phyloP scores from a whole-genome alignment of 2,329 filamentous ascomycete species.

The Magnaporthiopsis rhizophila region DNA sequence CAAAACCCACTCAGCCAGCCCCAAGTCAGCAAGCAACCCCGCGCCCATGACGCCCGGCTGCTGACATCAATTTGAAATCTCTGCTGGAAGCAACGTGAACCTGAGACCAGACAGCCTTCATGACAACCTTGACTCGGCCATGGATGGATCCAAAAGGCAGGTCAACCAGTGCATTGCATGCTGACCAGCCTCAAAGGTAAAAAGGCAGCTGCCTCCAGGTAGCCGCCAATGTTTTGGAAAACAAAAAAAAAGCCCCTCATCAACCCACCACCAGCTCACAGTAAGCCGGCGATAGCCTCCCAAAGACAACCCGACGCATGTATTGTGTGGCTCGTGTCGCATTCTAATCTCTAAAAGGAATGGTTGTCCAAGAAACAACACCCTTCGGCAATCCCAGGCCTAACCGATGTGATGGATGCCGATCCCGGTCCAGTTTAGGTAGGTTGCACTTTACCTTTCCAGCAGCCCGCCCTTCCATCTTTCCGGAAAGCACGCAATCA shows the following conservation, averaged over 20 bases:
- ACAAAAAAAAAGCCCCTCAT: neutral
- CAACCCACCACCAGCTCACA: neutral
- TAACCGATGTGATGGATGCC: neutral
- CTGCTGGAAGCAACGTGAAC: too few species aligned
- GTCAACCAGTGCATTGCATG: neutral
- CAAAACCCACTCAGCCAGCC: neutral
- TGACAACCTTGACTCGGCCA: neutral
- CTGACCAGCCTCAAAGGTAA: neutral
- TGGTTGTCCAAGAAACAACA: neutral
- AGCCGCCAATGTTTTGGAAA: neutral
- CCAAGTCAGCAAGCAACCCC: neutral
- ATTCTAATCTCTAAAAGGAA: neutral
- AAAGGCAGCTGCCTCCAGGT: neutral
- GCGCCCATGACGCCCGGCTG: too few species aligned
- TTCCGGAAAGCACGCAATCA: too few species aligned
- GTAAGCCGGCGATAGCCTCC: neutral
- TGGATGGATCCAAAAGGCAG: neutral
- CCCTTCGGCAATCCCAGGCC: neutral
- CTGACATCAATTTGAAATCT: too few species aligned
- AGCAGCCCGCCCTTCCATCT: neutral
- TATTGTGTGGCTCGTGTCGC: neutral
- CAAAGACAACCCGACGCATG: neutral
- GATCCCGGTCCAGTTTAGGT: neutral
- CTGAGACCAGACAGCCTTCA: too few species aligned
- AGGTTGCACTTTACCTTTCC: neutral